These are phyloP conservation scores for Solanum pinnatisectum DNA, from an alignment of 257 asterid species.

Conservation along the genomic window DNA sequence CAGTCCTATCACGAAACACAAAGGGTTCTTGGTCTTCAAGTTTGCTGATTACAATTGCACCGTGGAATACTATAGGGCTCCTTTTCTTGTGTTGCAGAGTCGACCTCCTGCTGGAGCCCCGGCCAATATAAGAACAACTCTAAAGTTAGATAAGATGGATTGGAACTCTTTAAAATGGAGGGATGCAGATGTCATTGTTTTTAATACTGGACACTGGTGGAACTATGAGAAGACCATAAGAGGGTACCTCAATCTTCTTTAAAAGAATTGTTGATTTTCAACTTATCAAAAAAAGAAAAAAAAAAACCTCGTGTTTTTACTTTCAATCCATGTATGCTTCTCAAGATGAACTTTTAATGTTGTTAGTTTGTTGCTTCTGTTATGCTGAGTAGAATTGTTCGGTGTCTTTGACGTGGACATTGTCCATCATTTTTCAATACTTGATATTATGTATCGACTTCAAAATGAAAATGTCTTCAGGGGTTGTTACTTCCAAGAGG, in stretches of 20 bases:
- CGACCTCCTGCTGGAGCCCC: slow-evolving; percentile 60
- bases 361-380: neutral
- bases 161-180: slow-evolving; percentile 69
- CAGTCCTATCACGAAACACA: slow-evolving; percentile 89
- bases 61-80: slow-evolving; percentile 78
- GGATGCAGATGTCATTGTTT: slow-evolving; percentile 64
- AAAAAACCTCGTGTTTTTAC: neutral
- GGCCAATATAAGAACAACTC: slow-evolving; percentile 43
- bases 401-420: neutral
- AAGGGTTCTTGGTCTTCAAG: slow-evolving; percentile 72
- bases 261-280: neutral
- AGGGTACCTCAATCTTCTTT: slow-evolving; percentile 32
- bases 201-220: slow-evolving; percentile 96
- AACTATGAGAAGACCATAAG: slow-evolving; percentile 84
- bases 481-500: slow-evolving; percentile 95
- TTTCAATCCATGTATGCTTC: neutral
- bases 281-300: neutral
- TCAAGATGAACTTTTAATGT: neutral
- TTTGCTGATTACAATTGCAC: slow-evolving; percentile 79
- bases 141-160: slow-evolving; percentile 77
- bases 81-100: slow-evolving; percentile 84
- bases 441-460: neutral
- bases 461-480: slow-evolving; percentile 26
- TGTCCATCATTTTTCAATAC: neutral
- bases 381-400: neutral